phyloP scores from a whole-genome alignment of 2,329 filamentous ascomycete genomes.

The Fusarium annulatum region DNA sequence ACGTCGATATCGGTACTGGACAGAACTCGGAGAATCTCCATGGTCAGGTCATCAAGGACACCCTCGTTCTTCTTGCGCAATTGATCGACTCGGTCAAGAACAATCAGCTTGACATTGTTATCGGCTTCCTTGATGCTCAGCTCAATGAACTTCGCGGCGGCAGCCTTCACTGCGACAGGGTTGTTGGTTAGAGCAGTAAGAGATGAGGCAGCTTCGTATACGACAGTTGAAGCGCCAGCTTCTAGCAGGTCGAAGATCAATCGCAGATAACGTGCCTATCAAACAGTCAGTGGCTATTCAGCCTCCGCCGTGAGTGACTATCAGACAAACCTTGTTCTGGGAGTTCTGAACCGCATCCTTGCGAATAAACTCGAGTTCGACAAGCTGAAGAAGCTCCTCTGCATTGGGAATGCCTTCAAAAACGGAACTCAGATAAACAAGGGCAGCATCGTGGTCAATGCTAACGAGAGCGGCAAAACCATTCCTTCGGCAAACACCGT shows the following conservation, averaged over 20 bases:
- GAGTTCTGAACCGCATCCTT: constrained; percentile 96
- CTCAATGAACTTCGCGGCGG: constrained; percentile 95
- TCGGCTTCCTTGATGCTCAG: constrained; percentile 97
- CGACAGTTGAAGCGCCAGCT: constrained; percentile 90
- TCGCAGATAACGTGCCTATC: constrained; percentile 84
- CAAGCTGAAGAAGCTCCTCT: constrained; percentile 91
- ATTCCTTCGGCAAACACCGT: constrained; percentile 97
- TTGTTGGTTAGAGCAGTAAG: constrained; percentile 94
- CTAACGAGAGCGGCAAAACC: constrained; percentile 91
- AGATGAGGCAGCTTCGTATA: constrained; percentile 97
- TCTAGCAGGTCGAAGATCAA: constrained; percentile 97
- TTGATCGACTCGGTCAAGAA: constrained; percentile 92
- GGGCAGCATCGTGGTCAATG: constrained; percentile 92
- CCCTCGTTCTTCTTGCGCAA: constrained; percentile 89
- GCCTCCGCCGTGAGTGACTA: not conserved
- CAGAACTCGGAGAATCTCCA: constrained; percentile 96
- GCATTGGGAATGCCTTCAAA: constrained; percentile 96
- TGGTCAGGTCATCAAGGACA: constrained; percentile 90
- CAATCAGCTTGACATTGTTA: constrained; percentile 99
- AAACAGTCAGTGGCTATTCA: constrained; percentile 43
- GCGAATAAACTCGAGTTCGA: constrained; percentile 95
- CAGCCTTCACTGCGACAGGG: constrained; percentile 96
- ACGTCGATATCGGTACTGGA: constrained; percentile 97
- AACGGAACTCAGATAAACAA: constrained; percentile 86
- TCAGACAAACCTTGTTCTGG: constrained; percentile 82